Evolutionary conservation across 441 rosid genomes (phyloP), one percentile per base, ranked within the genome.

Genomic region (Populus hybrid): DNA sequence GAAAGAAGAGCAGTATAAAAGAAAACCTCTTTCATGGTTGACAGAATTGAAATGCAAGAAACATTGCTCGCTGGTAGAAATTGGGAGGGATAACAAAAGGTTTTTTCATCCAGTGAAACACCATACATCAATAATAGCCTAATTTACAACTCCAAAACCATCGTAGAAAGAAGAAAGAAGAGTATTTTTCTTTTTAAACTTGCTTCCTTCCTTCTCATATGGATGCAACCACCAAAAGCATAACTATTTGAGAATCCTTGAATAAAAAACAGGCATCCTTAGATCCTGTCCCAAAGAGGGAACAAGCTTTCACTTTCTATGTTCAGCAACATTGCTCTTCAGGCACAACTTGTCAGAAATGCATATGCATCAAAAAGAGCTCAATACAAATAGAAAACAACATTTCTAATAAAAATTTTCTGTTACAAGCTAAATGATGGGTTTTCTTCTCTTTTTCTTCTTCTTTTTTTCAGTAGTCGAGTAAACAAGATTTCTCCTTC

Each of bases 401-500:
- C 57, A 46, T 46, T 46, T 46, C 18, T 46, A 14, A 12, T 46
- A 14, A 46, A 4, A 46, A 46, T 46, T 46, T 46, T 1, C 57
- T 46, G 57, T 14, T 4, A 46, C 20, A 46, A 12, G 20, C 57
- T 46, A 46, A 46, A 46, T 46, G 57, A 46, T 46, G 20, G 16
- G 20, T 0, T 14, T 46, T 38, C 42, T 38, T 34, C 7, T 34
- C 36, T 1, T 1, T 2, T 36, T 9, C 40, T 38, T 8, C 9
- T 7, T 36, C 1, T 46, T 46, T 4, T 3, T 11, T 42, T 4
- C 57, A 30, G 64, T 28, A 30, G 69, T 16, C 6, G 30, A 46
- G 57, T 11, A 14, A 46, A 46, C 57, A 46, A 46, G 57, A 46
- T 14, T 46, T 46, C 57, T 71, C 77, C 82, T 77, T 71, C 50